Evolutionary conservation across 768 basidiomycete genomes (phyloP), one percentile per base, ranked within the genome.

Genomic region (Neoboletus magnificus): DNA sequence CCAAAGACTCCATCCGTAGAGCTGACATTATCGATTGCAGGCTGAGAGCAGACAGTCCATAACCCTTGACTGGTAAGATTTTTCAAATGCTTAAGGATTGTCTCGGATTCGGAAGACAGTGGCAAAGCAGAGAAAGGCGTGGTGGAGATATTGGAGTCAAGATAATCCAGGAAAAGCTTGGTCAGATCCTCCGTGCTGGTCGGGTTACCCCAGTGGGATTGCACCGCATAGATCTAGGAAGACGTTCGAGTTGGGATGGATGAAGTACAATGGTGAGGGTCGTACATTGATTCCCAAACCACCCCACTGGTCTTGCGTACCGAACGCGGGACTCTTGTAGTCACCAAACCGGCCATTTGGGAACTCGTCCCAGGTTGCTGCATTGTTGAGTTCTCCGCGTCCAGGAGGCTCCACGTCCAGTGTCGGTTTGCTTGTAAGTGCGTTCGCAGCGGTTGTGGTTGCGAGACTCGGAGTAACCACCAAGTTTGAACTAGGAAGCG

Each of bases 271-370:
- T 20, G 1, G 13, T 20, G 20, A 45, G 35, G 20, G 22, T 63
- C 77, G 36, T 66, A 88, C 86, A 52, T 82, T 76, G 36, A 87
- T 75, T 42, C 77, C 79, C 12, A 82, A 79, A 36, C 85, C 84
- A 52, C 89, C 88, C 89, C 90, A 93, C 3, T 79, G 86, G 57
- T 86, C 87, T 64, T 83, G 84, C 33, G 77, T 76, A 44, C 97
- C 97, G 62, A 89, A 99, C 1, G 97, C 97, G 22, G 97, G 97
- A 75, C 93, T 96, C 66, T 97, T 91, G 68, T 89, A 91, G 71
- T 98, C 97, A 58, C 97, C 97, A 70, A 98, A 98, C 11, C 97
- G 87, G 35, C 97, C 97, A 68, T 99, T 99, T 8, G 97, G 97
- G 69, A 98, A 98, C 66, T 99, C 97, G 64, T 93, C 91, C 91